Evolutionary conservation across 371 early-diverging fungal species (phyloP).

Genomic region (Lichtheimia corymbifera): DNA sequence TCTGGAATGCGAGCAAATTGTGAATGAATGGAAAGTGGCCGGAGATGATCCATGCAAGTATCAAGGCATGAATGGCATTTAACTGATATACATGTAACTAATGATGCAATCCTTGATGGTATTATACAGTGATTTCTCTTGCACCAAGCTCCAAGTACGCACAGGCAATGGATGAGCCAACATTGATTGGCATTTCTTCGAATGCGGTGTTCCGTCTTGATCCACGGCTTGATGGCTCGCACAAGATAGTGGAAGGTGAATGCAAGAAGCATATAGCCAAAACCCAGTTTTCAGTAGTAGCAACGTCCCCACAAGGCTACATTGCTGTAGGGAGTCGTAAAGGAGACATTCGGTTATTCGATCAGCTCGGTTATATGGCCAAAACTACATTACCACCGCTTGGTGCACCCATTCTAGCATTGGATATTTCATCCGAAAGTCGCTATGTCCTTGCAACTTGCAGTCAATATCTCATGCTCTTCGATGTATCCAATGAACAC

Average conservation of each 20-base stretch:
- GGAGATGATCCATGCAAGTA: slow-evolving; percentile 3
- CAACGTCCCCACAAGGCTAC: not conserved
- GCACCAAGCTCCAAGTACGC: slow-evolving; percentile 1
- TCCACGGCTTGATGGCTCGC: not conserved
- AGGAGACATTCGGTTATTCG: not conserved
- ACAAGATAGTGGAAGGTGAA: not conserved
- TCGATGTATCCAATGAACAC: not conserved
- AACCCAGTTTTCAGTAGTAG: not conserved
- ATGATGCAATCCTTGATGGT: not conserved
- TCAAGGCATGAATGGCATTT: not conserved
- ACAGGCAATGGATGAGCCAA: not conserved
- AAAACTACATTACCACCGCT: not conserved
- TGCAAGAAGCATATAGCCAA: not conserved
- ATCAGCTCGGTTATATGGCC: not conserved
- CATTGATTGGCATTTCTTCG: not conserved
- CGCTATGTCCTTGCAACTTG: not conserved
- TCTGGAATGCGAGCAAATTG: not conserved
- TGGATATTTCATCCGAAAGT: not conserved
- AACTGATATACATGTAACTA: not conserved
- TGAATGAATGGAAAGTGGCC: not conserved
- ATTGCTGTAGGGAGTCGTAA: slow-evolving; percentile 1
- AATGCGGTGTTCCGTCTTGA: not conserved
- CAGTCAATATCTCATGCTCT: not conserved
- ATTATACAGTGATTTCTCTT: not conserved
- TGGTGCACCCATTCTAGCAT: not conserved